Evolutionary conservation across 148 eudicot species (phyloP), one percentile per base, ranked within the genome.

Genomic region (Persicaria maculosa): DNA sequence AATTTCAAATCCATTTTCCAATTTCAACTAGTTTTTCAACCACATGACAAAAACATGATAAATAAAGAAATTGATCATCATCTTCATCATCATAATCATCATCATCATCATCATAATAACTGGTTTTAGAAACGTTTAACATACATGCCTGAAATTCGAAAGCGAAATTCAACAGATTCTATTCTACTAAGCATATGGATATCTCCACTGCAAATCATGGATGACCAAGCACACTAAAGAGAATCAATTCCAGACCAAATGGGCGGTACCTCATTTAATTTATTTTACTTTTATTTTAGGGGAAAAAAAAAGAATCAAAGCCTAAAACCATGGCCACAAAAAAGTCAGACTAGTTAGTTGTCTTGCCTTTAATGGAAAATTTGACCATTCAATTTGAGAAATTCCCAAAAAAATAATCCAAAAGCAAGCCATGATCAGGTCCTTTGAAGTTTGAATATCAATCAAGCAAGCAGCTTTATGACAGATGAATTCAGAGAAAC

Each of bases 141-240:
- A 65, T 43, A 65, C 46, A 65, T 6, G 12, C 43, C 15, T 36
- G 70, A 65, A 65, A 4, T 19, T 19, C 4, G 9, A 59, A 59
- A 22, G 46, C 16, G 4, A 12, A 62, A 2, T 62, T 14, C 31
- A 7, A 31, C 11, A 20, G 44, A 65, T 65, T 65, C 70, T 14
- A 40, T 65, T 65, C 70, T 14, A 14, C 43, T 14, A 65, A 65
- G 70, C 70, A 65, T 65, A 65, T 65, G 70, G 43, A 65, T 65
- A 40, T 65, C 70, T 65, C 70, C 11, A 65, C 9, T 14, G 19
- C 47, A 65, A 65, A 36, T 65, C 46, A 62, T 31, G 44, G 25
- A 62, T 62, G 68, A 62, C n/a, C 68, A 62, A 44, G 44, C 68
- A 62, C 44, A 62, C 70, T 8, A 65, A 65, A 40, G 44, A 15